Base-by-base conservation (phyloP, 345 rosid genomes). In the Combretum micranthum region DNA sequence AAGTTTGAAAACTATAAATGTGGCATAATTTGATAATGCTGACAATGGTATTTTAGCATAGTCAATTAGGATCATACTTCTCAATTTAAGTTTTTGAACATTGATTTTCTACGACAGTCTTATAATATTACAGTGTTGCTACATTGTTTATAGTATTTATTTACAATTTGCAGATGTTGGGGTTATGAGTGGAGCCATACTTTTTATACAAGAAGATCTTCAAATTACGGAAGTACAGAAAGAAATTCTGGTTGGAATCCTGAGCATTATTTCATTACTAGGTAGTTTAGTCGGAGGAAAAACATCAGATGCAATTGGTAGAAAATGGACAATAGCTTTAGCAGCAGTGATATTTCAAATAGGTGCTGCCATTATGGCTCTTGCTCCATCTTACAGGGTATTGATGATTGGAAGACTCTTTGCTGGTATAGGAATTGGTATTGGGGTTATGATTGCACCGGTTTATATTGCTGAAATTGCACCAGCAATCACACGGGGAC, bases 141-240 rank as follows among this genome's bases (percentile, higher is more conserved):
- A 25, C 26, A 25, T 32, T 32, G 39, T 32, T 32, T 32, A 32
- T 4, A 32, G 9, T 32, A 32, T 32, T 32, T 9, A 32, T 32
- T 32, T 32, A 32, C 39, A 32, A 47, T 56, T 42, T 54, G 51
- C 86, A 83, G 90, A 83, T 76, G 82, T 83, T 12, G 90, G 90
- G 47, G 86, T 80, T 1, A 83, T 83, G 90, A 76, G 86, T 56
- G 86, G 90, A 66, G 90, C 86, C 26, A 74, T 78, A 53, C 65
- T 78, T 72, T 83, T 76, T 60, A 80, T 83, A 49, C 63, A 78
- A 20, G 74, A 78, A 57, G 90, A 80, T 64, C 64, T 80, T 20
- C 72, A 80, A 25, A 72, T 83, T 47, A 58, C 73, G 13, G 77
- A 78, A 59, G 61, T 78, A 18, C 86, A 83, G 44, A 66, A 65